Base-by-base conservation (phyloP, 164 flowering plant genomes). In the Pachysandra terminalis region DNA sequence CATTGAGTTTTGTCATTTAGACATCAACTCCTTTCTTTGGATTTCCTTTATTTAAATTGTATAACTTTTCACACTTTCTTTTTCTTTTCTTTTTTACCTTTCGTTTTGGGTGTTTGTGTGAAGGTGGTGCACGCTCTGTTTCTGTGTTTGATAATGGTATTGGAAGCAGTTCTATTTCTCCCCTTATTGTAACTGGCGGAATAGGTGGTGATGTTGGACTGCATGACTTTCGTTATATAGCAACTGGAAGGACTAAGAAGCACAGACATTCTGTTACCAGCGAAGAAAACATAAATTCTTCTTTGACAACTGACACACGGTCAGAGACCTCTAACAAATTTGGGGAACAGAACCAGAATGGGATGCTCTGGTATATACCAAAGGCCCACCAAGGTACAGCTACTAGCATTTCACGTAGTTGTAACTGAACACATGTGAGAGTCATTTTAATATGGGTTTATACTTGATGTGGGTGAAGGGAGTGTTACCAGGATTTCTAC, bases 321-420 rank as follows among this genome's bases (percentile, higher is more conserved):
- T 55, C 76, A 5, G 82, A 69, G 27, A 26, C 19, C 19, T 62
- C 62, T 8, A 74, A 49, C 66, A 82, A 82, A 72, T 40, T 57
- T 61, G 91, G 89, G 26, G 90, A 85, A 56, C 89, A 80, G 64
- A 89, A 83, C 75, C 69, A 52, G n/a, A 80, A 82, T 69, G 99
- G 99, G 69, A 96, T 96, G 98, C 89, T 96, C 55, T 93, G 98
- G 99, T 88, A 90, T 74, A 86, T 96, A 71, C 98, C 99, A 70
- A 90, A 90, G 81, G 98, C 98, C 73, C 99, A 96, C 81, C 79
- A 78, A 85, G 98, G 98, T 95, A 86, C 13, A 19, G 7, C 37
- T 32, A 32, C 7, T 32, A 32, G 37, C 37, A 3, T 32, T 22
- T 0, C 25, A 15, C 27, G 23, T 22, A 9, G n/a, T 32, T 32